phyloP scores from a whole-genome alignment of 1,284 basidiomycete genomes.

The Rhodotorula sp. region DNA sequence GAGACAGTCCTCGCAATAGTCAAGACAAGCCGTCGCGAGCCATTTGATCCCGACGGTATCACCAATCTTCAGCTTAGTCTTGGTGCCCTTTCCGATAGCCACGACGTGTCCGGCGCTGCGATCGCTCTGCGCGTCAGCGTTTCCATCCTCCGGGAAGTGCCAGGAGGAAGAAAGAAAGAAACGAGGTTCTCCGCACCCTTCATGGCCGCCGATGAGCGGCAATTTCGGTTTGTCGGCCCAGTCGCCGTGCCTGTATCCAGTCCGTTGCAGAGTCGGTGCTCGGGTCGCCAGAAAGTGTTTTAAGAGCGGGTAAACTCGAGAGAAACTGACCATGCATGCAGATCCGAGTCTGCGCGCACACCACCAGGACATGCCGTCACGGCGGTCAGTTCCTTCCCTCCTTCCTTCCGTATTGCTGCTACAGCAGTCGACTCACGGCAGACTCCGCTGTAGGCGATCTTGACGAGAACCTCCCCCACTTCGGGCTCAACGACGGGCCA shows the following conservation, averaged over 20 bases:
- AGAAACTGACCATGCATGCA: conserved; percentile 13
- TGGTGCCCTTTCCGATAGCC: conserved; percentile 60
- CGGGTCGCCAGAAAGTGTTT: conserved; percentile 24
- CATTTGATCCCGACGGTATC: conserved; percentile 79
- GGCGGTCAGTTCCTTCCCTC: no score
- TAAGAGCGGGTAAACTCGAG: background rate
- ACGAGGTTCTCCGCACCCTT: conserved; percentile 48
- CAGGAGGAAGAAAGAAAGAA: background rate
- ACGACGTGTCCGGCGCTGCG: conserved; percentile 58
- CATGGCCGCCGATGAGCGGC: conserved; percentile 76
- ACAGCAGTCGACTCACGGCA: conserved; percentile 18
- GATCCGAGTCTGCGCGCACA: conserved; percentile 5
- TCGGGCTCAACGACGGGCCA: conserved; percentile 29
- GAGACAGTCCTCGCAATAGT: conserved; percentile 69
- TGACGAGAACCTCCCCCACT: conserved; percentile 77
- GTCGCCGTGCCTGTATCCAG: background rate
- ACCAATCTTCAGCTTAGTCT: conserved; percentile 54
- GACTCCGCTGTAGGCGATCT: conserved; percentile 53
- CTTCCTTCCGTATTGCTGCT: no score
- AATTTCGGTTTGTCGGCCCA: conserved; percentile 54
- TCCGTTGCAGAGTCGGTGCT: background rate
- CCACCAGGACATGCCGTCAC: background rate
- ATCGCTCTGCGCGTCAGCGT: background rate
- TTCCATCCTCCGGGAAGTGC: background rate
- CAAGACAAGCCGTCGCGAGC: conserved; percentile 63